Base-by-base conservation (phyloP, 2,329 filamentous ascomycete genomes). In the Dactylonectria estremocensis region DNA sequence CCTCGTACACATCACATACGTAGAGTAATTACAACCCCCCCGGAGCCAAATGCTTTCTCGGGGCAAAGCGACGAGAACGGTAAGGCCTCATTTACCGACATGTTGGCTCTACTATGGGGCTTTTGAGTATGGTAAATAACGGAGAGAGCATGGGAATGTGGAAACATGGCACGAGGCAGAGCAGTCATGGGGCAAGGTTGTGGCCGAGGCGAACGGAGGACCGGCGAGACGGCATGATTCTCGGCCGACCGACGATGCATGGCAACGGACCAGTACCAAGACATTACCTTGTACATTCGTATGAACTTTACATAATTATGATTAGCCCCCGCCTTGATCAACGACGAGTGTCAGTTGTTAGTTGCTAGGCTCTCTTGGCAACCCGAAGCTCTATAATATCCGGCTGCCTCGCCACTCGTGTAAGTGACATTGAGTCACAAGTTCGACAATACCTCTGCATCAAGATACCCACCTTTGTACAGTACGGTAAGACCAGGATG, bases 41-140 rank as follows among this genome's bases (percentile, higher is more conserved):
- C 55, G 45, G 57, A 35, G 22, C 24, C 8, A 52, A 5, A 54
- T 61, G 28, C 24, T 45, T 45, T 65, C 45, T 56, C 63, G 63
- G 63, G 48, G 31, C 49, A 37, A 57, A 37, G 52, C 24, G 58
- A 61, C 63, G 16, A 61, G 63, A 66, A 66, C 13, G 63, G 63
- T 11, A 66, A 24, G 35, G 16, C 63, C 63, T 61, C 57, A 61
- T 66, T 66, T 66, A 66, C 50, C 63, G 33, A 66, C 52, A 31
- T 46, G 57, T 61, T 61, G 63, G 63, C 24, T 61, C 50, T 45
- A 5, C 18, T 49, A 66, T 46, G 57, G 63, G 63, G 53, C 63
- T 45, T 35, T 37, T 24, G 24, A 57, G 8, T 4, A 28, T 28
- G 7, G 24, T 28, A 28, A 28, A 5, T 28, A 28, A 28, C 7